Percentiles rank a stretch among this genome's conserved stretches.
phyloP scores from a whole-genome alignment of 768 basidiomycete species.

The Xanthoconium stramineum region DNA sequence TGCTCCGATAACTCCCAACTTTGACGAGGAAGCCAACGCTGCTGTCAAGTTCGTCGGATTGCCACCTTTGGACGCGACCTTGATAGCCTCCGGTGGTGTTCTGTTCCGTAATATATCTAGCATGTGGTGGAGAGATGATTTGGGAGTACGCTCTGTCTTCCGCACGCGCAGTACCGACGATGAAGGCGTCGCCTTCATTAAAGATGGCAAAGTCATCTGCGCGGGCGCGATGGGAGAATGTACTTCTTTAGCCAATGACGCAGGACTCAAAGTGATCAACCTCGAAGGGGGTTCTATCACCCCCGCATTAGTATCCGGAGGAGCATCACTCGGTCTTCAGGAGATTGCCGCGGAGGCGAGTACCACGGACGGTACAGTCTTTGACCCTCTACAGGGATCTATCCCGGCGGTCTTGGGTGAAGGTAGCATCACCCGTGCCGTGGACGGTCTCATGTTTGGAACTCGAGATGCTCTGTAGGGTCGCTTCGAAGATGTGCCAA shows the following conservation, averaged over 20 bases:
- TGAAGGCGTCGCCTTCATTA: slow-evolving; percentile 43
- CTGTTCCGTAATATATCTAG: slow-evolving; percentile 54
- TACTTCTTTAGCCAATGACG: slow-evolving; percentile 9
- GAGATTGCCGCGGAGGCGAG: slow-evolving; percentile 65
- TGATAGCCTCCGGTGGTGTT: slow-evolving; percentile 34
- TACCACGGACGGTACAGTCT: slow-evolving; percentile 63
- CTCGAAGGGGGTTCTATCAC: slow-evolving; percentile 61
- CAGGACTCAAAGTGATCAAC: slow-evolving; percentile 33
- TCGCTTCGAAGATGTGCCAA: not conserved
- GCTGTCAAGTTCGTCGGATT: slow-evolving; percentile 63
- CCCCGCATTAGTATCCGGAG: slow-evolving; percentile 64
- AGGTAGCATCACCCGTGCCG: slow-evolving; percentile 51
- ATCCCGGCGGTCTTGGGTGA: slow-evolving; percentile 35
- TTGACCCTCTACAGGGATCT: slow-evolving; percentile 41
- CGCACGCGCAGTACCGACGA: slow-evolving; percentile 5
- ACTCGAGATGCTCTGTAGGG: slow-evolving; percentile 49
- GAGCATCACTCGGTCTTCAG: slow-evolving; percentile 59
- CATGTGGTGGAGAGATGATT: slow-evolving; percentile 26
- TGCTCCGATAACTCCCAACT: slow-evolving; percentile 53
- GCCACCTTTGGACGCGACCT: slow-evolving; percentile 54
- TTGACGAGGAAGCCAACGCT: slow-evolving; percentile 54
- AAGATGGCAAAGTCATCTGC: slow-evolving; percentile 54
- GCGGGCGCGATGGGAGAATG: slow-evolving; percentile 25
- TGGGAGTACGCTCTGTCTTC: slow-evolving; percentile 21
- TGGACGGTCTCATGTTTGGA: slow-evolving; percentile 58